Base-by-base conservation (phyloP, 106 monocot genomes). In the Dioscorea dumetorum region DNA sequence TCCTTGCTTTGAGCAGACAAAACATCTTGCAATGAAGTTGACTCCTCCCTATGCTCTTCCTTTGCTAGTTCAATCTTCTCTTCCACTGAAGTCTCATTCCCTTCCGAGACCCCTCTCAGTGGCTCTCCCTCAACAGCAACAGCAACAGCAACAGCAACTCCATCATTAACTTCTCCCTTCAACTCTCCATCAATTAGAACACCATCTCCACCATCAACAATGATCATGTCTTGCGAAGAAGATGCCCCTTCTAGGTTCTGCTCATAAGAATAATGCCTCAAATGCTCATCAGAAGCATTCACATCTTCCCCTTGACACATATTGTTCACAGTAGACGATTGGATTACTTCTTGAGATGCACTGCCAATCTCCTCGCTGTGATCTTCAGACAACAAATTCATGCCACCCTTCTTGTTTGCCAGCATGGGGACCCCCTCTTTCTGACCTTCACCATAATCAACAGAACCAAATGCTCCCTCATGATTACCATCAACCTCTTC, bases 261-360 rank as follows among this genome's bases (percentile, higher is more conserved):
- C 41, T 41, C 22, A 31, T 64, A 22, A 58, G 53, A 73, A 70
- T 41, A 8, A 2, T 3, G 9, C 41, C 10, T 10, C 41, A 41
- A 41, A 2, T 0, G 49, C 19, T 20, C 28, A 15, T 12, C 28
- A 28, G 28, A 28, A 28, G 28, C 28, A 28, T 28, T 28, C 28
- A 28, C 28, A 28, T 28, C 28, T 3, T 28, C 28, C 32, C 22
- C 62, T 22, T 65, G 49, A 77, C 31, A 18, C 57, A 50, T 21
- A 65, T 66, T 58, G 32, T 49, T 64, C 16, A 51, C 60, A 67
- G 24, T 13, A 33, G 35, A 60, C 61, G 76, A 60, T 17, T 6
- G 50, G 60, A 64, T 71, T 32, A 28, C 49, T 58, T 74, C 74
- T 62, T 54, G 63, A 71, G 65, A 20, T 24, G 48, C 61, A 24